phyloP scores from a whole-genome alignment of 1,284 basidiomycete species.

The Tilletia caries region DNA sequence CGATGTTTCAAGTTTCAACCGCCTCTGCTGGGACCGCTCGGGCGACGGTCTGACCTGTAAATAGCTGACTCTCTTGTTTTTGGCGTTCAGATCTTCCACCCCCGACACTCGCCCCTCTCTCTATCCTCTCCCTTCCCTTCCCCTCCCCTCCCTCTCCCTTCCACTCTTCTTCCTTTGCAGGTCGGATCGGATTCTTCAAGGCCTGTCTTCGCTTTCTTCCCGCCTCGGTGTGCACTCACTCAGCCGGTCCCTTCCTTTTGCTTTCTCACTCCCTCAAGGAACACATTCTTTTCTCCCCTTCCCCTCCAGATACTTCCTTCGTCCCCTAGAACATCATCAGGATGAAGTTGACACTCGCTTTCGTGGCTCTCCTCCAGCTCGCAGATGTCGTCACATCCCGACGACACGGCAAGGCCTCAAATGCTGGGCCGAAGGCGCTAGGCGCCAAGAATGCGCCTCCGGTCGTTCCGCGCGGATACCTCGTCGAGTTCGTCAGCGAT shows the following conservation, averaged over 20 bases:
- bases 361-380: neutral
- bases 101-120: neutral
- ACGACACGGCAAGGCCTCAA: neutral
- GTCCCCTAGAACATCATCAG: neutral
- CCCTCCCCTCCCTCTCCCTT: neutral
- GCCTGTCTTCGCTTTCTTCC: neutral
- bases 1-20: too few species aligned
- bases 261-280: neutral
- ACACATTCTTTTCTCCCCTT: neutral
- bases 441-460: neutral
- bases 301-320: too few species aligned
- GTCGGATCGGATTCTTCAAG: neutral
- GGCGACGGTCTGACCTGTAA: too few species aligned
- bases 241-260: neutral
- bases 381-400: neutral
- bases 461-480: constrained; percentile 4
- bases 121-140: neutral
- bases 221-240: neutral
- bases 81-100: neutral
- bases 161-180: neutral
- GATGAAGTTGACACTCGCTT: constrained; percentile 6
- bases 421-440: neutral
- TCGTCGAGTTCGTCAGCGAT: constrained; percentile 11
- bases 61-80: too few species aligned
- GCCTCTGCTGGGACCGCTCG: too few species aligned